phyloP scores from a whole-genome alignment of 2,329 filamentous ascomycete genomes.

The Westerdykella ornata region DNA sequence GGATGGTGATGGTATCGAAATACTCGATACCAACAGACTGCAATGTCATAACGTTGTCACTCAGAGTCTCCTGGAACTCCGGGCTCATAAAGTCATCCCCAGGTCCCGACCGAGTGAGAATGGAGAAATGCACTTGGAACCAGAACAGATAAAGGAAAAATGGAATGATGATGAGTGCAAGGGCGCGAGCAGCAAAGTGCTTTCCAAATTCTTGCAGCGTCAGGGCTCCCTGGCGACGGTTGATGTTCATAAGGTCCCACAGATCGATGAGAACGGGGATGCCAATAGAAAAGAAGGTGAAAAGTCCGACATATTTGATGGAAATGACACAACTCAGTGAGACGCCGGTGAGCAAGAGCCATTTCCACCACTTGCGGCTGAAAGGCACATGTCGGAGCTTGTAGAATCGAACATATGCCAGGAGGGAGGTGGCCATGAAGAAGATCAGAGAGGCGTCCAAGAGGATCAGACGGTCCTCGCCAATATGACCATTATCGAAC shows the following conservation, averaged over 20 bases:
- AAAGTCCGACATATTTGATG: constrained; percentile 93
- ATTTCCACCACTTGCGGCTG: constrained; percentile 98
- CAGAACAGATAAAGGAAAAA: constrained; percentile 99
- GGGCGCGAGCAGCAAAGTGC: constrained; percentile 81
- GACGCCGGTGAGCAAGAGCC: constrained; percentile 91
- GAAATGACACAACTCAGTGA: constrained; percentile 95
- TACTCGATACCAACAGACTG: constrained; percentile 83
- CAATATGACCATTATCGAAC: constrained; percentile 96
- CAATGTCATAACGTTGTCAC: constrained; percentile 86
- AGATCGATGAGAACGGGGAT: constrained; percentile 90
- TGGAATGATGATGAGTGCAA: constrained; percentile 81
- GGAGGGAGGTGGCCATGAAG: constrained; percentile 89
- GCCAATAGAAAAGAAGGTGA: constrained; percentile 95
- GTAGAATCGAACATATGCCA: constrained; percentile 96
- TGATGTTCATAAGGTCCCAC: constrained; percentile 89
- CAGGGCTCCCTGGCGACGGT: constrained; percentile 74
- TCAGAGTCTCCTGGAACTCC: constrained; percentile 93
- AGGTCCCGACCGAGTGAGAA: constrained; percentile 80
- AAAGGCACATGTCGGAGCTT: constrained; percentile 88
- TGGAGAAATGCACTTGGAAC: constrained; percentile 98
- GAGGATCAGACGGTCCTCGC: constrained; percentile 89
- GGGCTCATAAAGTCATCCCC: constrained; percentile 99
- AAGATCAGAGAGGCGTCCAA: constrained; percentile 90
- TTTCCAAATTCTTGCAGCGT: constrained; percentile 72
- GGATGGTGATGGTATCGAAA: constrained; percentile 78